phyloP scores from a whole-genome alignment of 2,329 filamentous ascomycete genomes.

The Coniochaeta sp. region DNA sequence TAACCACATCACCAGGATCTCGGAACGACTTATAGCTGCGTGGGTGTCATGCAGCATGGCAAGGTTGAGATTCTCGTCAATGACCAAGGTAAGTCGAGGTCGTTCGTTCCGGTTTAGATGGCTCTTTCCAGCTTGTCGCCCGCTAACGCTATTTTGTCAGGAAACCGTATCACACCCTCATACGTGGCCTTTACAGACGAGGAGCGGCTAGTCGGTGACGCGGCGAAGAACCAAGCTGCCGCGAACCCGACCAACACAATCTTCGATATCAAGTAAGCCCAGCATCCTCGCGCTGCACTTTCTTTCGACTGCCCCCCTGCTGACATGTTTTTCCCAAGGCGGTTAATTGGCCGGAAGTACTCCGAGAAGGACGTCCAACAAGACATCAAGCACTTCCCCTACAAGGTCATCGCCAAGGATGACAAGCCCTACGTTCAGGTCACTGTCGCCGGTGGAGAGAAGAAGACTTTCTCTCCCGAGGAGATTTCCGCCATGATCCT shows the following conservation, averaged over 20 bases:
- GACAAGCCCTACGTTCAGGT: constrained; percentile 84
- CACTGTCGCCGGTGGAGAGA: constrained; percentile 39
- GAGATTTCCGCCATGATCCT: constrained; percentile 56
- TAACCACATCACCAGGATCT: constrained; percentile 49
- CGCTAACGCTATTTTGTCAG: constrained; percentile 24
- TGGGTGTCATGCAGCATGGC: constrained; percentile 92
- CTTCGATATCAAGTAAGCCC: constrained; percentile 76
- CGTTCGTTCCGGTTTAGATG: neutral
- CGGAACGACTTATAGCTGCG: constrained; percentile 83
- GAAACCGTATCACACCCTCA: constrained; percentile 91
- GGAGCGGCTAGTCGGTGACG: constrained; percentile 93
- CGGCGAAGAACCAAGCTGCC: constrained; percentile 91
- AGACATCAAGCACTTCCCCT: constrained; percentile 98
- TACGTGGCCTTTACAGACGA: constrained; percentile 97
- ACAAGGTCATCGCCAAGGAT: constrained; percentile 83
- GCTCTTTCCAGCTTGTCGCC: neutral
- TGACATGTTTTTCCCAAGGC: constrained; percentile 42
- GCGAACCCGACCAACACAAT: constrained; percentile 70
- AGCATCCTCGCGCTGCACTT: neutral
- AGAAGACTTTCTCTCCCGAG: constrained; percentile 55
- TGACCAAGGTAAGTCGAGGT: constrained; percentile 54
- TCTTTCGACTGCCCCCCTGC: constrained; percentile 9
- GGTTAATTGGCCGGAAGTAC: constrained; percentile 79
- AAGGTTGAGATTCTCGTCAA: constrained; percentile 95
- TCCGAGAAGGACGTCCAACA: constrained; percentile 79